Conservation (phyloP, 495 filamentous ascomycete genomes). For the Aspergillus cavernicola region DNA sequence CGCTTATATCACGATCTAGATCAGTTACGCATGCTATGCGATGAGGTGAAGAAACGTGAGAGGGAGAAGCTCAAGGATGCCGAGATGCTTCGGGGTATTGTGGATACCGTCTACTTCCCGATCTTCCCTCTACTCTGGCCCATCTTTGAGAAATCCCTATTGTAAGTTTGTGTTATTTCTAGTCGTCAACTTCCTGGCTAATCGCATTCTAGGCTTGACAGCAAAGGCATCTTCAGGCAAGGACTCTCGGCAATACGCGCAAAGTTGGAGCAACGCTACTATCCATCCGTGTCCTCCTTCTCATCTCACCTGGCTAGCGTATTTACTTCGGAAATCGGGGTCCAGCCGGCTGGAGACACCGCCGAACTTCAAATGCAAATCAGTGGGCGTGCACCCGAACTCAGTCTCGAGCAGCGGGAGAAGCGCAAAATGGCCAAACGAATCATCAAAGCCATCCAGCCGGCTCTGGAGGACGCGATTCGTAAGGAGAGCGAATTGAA, state of each 20-base stretch:
- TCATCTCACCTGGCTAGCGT: conserved; percentile 66
- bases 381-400: conserved; percentile 49
- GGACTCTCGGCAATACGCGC: conserved; percentile 60
- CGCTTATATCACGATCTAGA: conserved; percentile 71
- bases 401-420: conserved; percentile 62
- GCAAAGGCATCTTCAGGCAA: conserved; percentile 63
- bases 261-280: conserved; percentile 65
- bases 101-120: conserved; percentile 89
- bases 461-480: conserved; percentile 69
- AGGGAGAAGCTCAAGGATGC: conserved; percentile 68
- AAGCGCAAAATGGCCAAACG: conserved; percentile 71
- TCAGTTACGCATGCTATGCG: conserved; percentile 63
- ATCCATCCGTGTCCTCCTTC: conserved; percentile 72
- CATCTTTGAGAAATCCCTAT: conserved; percentile 73
- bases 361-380: conserved; percentile 51
- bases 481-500: conserved; percentile 76
- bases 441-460: conserved; percentile 77
- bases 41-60: conserved; percentile 69
- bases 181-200: conserved; percentile 24
- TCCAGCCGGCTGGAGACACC: conserved; percentile 48
- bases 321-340: conserved; percentile 64
- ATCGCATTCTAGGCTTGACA: conserved; percentile 60
- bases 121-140: conserved; percentile 72
- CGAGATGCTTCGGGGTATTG: conserved; percentile 66
- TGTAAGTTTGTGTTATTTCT: conserved; percentile 47